Base-by-base conservation (phyloP, 179 eudicot genomes). In the Heliamphora pulchella region DNA sequence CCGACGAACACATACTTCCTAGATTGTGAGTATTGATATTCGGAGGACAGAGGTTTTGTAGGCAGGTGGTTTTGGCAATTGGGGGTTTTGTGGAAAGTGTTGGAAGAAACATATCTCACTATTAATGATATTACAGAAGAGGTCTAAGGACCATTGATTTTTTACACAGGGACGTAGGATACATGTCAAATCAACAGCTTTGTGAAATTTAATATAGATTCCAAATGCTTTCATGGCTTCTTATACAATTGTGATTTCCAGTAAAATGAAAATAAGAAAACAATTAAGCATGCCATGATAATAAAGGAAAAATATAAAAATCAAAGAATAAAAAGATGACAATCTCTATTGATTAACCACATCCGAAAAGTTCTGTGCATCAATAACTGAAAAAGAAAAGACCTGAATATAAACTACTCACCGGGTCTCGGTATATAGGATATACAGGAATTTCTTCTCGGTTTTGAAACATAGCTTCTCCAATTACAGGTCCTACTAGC, bases 391-490 rank as follows among this genome's bases (percentile, higher is more conserved):
- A 31, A 31, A 67, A 67, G 71, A 67, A 66, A 41, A 15, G 18
- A 8, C 44, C 51, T 39, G 77, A 62, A 66, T 57, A 77, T 58
- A 14, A 51, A 31, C 17, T 70, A 79, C 98, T 88, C 76, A 96
- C 99, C 68, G 98, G 99, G 83, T 96, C 99, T 84, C 99, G 86
- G 79, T 96, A 96, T 41, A 91, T 66, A 9, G 99, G 98, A 86
- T 86, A 91, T 43, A 96, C 90, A 5, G 99, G 94, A 82, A 96
- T 81, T 85, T 96, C 99, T 81, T 96, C 98, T 6, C 99, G 90
- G 78, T 96, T 92, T 80, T 91, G 93, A 81, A 96, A 94, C 97
- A 90, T 96, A 77, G 99, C 99, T 86, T 96, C 99, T 50, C 98
- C 98, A 75, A 94, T 93, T 78, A 96, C 97, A 14, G 99, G 99